Evolutionary conservation across 169 alveolate species (phyloP), one percentile per base, ranked within the genome.

Genomic region (Babesia ovis): DNA sequence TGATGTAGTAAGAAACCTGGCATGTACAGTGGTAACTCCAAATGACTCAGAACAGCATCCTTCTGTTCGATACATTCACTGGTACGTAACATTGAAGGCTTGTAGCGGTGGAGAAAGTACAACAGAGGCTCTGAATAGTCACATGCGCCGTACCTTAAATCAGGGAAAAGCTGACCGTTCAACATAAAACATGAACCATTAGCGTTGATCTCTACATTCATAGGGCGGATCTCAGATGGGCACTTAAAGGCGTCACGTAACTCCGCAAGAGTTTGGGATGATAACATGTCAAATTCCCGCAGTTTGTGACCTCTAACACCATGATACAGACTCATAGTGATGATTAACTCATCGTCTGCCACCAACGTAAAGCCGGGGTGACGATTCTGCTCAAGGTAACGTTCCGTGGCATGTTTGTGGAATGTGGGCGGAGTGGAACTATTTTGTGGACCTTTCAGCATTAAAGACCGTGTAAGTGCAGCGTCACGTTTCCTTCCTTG

Each of bases 131-230:
- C 76, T 9, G 69, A 68, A 55, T 84, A 77, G 41, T 89, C 94
- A 27, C 72, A 34, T 2, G 85, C 91, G 22, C 72, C 90, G 22
- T 62, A 68, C 70, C 94, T 56, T 45, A 80, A 45, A 57, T 91
- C 95, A 1, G 92, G 89, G 58, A 87, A 91, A 3, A 91, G 81
- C 39, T 79, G 90, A 4, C 95, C 95, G 66, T 91, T 90, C 46
- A 91, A 72, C 70, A 77, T 83, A 57, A 86, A 91, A 32, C 94
- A 80, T n/a, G 92, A 87, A 9, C 95, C 95, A 0, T 64, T 3
- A 43, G 66, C 50, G 12, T 55, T 55, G 32, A 79, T 56, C 50
- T 57, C 64, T 14, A 29, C 54, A 54, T 46, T 79, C 20, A 41
- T 48, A 2, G 86, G 70, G 22, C 51, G 74, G 35, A 68, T 69